Base-by-base conservation (phyloP, 2,329 filamentous ascomycete genomes). In the Didymosphaeria variabile region DNA sequence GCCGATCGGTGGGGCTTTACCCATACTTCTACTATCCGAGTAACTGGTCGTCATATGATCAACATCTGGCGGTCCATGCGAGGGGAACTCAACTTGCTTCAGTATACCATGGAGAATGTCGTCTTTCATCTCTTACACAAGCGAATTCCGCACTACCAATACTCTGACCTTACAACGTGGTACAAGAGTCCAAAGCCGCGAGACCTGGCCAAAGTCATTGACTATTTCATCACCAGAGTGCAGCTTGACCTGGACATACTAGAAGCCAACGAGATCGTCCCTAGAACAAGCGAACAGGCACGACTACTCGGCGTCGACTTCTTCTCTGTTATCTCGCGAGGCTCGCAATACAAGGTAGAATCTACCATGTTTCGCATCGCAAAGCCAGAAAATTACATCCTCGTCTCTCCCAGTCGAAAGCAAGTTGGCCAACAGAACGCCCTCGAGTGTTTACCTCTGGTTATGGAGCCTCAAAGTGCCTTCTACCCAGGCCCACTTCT, bases 341-440 rank as follows among this genome's bases (percentile, higher is more conserved):
- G 95, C 17, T 98, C 94, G 0, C 95, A 99, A 74, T 98, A 96
- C 85, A 99, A 99, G 77, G 95, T 99, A 44, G 95, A 99, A 79
- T 97, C 94, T 1, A 89, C 97, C 70, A 98, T 99, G 95, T 97
- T 98, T 72, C 89, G 95, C 46, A 97, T 99, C 68, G 94, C 95
- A 46, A 99, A 99, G 76, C 94, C 95, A 0, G 95, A 99, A 77
- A 97, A 95, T 69, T 96, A 95, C 70, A 83, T 98, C 8, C 84
- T 99, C 0, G 87, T 97, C 1, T 98, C 94, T 7, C 95, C 95
- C 0, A 96, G 90, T 76, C 87, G 90, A 64, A 94, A 93, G 76
- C 95, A 99, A 76, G 94, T 98, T 1, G 94, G 94, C 3, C 88
- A 90, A 29, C 95, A 99, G 73, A 98, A 98, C 74, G 94, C 95